These are phyloP conservation scores for Amanita muscaria DNA, from an alignment of 768 basidiomycete genomes.

Conservation along the genomic window DNA sequence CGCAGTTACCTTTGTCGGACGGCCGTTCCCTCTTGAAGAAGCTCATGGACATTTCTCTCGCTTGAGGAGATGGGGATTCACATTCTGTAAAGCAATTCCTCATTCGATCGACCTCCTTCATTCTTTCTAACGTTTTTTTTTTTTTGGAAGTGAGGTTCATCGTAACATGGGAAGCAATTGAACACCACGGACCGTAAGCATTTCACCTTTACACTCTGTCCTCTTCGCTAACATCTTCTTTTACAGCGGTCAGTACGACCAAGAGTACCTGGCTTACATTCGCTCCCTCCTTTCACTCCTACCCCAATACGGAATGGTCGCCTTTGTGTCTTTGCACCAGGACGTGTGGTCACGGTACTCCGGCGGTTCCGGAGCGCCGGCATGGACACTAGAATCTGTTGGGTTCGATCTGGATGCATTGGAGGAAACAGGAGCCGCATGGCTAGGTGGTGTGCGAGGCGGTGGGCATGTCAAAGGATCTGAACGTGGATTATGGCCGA, in stretches of 20 bases:
- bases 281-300: slow-evolving; percentile 57
- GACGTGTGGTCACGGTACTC: slow-evolving; percentile 95
- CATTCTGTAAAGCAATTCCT: too few species aligned
- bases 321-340: slow-evolving; percentile 81
- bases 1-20: too few species aligned
- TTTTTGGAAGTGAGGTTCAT: slow-evolving; percentile 86
- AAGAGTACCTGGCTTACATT: slow-evolving; percentile 75
- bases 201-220: not conserved
- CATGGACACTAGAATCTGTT: slow-evolving; percentile 83
- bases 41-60: slow-evolving; percentile 79
- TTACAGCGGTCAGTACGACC: slow-evolving; percentile 73
- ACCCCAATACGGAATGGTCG: slow-evolving; percentile 62
- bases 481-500: slow-evolving; percentile 86
- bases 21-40: slow-evolving; percentile 87
- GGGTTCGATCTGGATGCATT: slow-evolving; percentile 80
- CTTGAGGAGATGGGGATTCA: slow-evolving; percentile 78
- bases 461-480: slow-evolving; percentile 60
- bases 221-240: slow-evolving; percentile 4
- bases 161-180: slow-evolving; percentile 95
- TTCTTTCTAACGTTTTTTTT: too few species aligned
- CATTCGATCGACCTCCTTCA: too few species aligned
- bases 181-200: slow-evolving; percentile 86
- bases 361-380: slow-evolving; percentile 93
- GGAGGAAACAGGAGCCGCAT: slow-evolving; percentile 80
- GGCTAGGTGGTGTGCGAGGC: slow-evolving; percentile 72